phyloP scores from a whole-genome alignment of 129 eudicot genomes.

The Pseudognaphalium luteoalbum region DNA sequence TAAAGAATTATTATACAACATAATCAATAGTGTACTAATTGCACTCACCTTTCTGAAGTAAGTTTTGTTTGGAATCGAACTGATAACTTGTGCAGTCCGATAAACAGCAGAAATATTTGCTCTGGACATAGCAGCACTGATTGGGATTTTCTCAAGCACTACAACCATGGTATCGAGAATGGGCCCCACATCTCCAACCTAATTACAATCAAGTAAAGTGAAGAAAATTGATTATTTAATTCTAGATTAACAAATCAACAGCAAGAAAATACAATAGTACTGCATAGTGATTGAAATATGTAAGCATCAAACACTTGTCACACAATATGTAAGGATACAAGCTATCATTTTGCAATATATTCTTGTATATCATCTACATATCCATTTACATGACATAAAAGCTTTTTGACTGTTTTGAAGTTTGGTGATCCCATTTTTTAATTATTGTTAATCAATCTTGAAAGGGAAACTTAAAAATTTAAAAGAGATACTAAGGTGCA shows the following conservation, averaged over 20 bases:
- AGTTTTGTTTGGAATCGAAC: conserved; percentile 64
- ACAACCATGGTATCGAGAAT: conserved; percentile 82
- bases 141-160: conserved; percentile 70
- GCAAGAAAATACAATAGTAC: neutral
- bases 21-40: neutral
- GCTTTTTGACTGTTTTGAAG: neutral
- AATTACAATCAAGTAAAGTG: conserved; percentile 16
- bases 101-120: conserved; percentile 55
- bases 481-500: conserved; percentile 4
- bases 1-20: neutral
- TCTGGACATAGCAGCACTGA: conserved; percentile 52
- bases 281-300: neutral
- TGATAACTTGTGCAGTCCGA: conserved; percentile 60
- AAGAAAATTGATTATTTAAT: neutral
- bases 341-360: neutral
- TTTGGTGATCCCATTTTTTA: neutral
- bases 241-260: neutral
- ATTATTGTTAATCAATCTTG: neutral
- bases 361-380: neutral
- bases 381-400: too few species aligned
- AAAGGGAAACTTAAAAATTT: neutral
- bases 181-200: conserved; percentile 86
- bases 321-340: neutral
- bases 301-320: neutral
- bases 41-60: conserved; percentile 54